Evolutionary conservation across 2,329 filamentous ascomycete genomes (phyloP).

Genomic region (Fusarium nanum): DNA sequence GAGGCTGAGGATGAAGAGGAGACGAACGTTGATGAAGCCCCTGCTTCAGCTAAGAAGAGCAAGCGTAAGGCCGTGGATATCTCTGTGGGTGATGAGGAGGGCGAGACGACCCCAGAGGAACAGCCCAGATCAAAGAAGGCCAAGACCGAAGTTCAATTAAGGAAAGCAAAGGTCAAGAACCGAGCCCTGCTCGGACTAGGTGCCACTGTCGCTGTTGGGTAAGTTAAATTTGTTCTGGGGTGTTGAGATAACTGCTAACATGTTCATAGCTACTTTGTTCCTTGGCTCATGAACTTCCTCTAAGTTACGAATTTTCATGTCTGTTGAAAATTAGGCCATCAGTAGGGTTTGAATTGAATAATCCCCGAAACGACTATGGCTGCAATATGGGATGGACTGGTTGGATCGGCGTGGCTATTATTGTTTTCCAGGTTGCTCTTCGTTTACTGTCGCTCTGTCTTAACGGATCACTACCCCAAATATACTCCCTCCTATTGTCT

Average conservation of each 20-base stretch:
- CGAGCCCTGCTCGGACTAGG: conserved; percentile 87
- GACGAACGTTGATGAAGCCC: conserved; percentile 52
- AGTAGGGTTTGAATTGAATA: conserved; percentile 10
- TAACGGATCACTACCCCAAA: conserved; percentile 38
- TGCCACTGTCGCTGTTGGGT: conserved; percentile 91
- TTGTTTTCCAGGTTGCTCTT: conserved; percentile 34
- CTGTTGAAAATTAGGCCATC: conserved; percentile 27
- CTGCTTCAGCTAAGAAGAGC: conserved; percentile 61
- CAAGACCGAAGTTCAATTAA: conserved; percentile 83
- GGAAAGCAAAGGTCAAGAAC: conserved; percentile 87
- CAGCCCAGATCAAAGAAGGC: conserved; percentile 76
- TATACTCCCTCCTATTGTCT: conserved; percentile 17
- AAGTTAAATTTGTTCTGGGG: conserved; percentile 57
- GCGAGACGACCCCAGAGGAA: conserved; percentile 51
- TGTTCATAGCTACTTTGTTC: conserved; percentile 57
- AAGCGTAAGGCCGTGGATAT: conserved; percentile 83
- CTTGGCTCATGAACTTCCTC: conserved; percentile 64
- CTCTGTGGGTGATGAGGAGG: conserved; percentile 65
- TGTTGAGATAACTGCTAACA: conserved; percentile 27
- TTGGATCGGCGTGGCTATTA: conserved; percentile 48
- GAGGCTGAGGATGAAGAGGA: conserved; percentile 57
- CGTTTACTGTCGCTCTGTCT: conserved; percentile 30
- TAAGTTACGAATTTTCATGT: conserved; percentile 50
- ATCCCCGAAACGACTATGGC: conserved; percentile 37
- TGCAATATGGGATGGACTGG: conserved; percentile 39